Conservation (phyloP, 2,329 filamentous ascomycete species). For the Epichloe sp. region DNA sequence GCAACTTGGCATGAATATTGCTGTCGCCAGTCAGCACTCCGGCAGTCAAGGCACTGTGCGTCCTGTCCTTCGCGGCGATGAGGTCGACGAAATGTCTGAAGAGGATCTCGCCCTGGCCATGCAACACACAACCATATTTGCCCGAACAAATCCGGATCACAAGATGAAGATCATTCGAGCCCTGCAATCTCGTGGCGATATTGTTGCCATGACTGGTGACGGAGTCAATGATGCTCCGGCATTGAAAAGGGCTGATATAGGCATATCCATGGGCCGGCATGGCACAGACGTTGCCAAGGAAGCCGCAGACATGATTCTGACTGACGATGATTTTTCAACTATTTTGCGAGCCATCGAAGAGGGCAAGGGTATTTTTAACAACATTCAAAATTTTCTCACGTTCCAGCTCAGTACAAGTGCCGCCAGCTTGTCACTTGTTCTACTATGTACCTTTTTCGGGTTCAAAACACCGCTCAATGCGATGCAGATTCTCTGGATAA, state of each 20-base stretch:
- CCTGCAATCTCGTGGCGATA: slow-evolving; percentile 82
- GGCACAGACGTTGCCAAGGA: slow-evolving; percentile 97
- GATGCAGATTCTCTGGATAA: slow-evolving; percentile 99
- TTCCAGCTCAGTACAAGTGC: slow-evolving; percentile 97
- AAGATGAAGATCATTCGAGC: slow-evolving; percentile 95
- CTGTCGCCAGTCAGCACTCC: slow-evolving; percentile 35
- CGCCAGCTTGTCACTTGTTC: slow-evolving; percentile 78
- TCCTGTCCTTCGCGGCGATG: slow-evolving; percentile 72
- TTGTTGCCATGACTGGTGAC: slow-evolving; percentile 98
- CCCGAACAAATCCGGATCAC: slow-evolving; percentile 90
- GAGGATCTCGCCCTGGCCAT: slow-evolving; percentile 75
- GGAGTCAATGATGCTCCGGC: slow-evolving; percentile 97
- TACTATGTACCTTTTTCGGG: slow-evolving; percentile 83
- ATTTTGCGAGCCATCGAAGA: slow-evolving; percentile 95
- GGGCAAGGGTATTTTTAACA: slow-evolving; percentile 98
- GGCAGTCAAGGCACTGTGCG: slow-evolving; percentile 46
- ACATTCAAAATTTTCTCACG: slow-evolving; percentile 97
- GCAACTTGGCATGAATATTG: slow-evolving; percentile 87
- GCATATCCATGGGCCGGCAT: slow-evolving; percentile 88
- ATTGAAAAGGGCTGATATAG: slow-evolving; percentile 93
- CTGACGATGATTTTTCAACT: slow-evolving; percentile 79
- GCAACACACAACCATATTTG: slow-evolving; percentile 83
- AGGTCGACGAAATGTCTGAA: slow-evolving; percentile 86
- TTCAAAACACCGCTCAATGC: slow-evolving; percentile 94
- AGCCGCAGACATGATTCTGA: slow-evolving; percentile 85